Conservation (phyloP, 2,329 filamentous ascomycete species). For the Calonectria fujianensis region DNA sequence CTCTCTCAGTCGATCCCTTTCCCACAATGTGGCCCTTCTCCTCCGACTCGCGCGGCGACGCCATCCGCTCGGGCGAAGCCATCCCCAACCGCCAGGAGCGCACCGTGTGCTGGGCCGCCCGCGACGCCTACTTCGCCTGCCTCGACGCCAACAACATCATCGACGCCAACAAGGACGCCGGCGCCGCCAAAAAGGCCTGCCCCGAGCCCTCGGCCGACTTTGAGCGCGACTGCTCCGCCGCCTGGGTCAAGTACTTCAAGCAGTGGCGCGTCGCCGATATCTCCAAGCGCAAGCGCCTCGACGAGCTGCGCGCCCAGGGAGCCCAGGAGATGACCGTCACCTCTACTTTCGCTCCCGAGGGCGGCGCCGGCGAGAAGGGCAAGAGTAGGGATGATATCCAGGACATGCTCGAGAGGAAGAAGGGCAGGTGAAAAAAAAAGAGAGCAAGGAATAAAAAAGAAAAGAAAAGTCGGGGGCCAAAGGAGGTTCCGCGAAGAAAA, state of each 20-base stretch:
- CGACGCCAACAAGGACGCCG: constrained; percentile 74
- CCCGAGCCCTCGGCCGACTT: constrained; percentile 73
- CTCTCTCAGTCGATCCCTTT: constrained; percentile 50
- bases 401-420: constrained; percentile 63
- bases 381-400: constrained; percentile 63
- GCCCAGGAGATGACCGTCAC: constrained; percentile 75
- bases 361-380: constrained; percentile 56
- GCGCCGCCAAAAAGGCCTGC: constrained; percentile 63
- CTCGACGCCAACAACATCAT: constrained; percentile 88
- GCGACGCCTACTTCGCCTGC: constrained; percentile 92
- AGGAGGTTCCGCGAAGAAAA: constrained; percentile 6
- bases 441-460: constrained; percentile 26
- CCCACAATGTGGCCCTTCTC: constrained; percentile 70
- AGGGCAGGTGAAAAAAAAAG: constrained; percentile 48
- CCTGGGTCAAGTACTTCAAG: constrained; percentile 99
- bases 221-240: constrained; percentile 88
- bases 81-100: constrained; percentile 91
- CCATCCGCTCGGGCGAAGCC: constrained; percentile 75
- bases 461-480: constrained; percentile 1
- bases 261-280: constrained; percentile 95
- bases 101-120: constrained; percentile 89
- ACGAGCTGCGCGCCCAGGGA: constrained; percentile 83
- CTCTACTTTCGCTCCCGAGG: constrained; percentile 61
- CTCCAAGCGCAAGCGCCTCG: constrained; percentile 87
- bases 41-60: constrained; percentile 68